A percentile compares a stretch with the other conserved stretches of the same genome.
phyloP scores from a whole-genome alignment of 2,329 filamentous ascomycete genomes.

The Aspergillus terreus region DNA sequence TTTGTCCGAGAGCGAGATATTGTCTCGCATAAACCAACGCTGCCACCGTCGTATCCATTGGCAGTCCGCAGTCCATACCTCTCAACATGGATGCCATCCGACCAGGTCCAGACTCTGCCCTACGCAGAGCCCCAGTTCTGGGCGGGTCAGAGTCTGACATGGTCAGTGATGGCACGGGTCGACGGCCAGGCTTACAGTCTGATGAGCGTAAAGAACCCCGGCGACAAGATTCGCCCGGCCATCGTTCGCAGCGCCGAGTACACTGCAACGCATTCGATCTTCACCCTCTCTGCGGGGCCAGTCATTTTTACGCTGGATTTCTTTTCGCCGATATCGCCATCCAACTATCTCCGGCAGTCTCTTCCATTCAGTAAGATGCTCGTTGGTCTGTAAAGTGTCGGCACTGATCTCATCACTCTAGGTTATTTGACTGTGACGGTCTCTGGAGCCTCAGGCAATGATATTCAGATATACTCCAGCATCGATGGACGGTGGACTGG shows the following conservation, averaged over 20 bases:
- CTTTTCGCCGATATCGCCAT: constrained; percentile 43
- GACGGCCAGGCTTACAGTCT: constrained; percentile 40
- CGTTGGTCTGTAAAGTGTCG: neutral
- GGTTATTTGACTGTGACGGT: constrained; percentile 41
- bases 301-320: constrained; percentile 40
- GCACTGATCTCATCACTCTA: constrained; percentile 11
- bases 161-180: constrained; percentile 42
- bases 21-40: constrained; percentile 23
- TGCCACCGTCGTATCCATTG: constrained; percentile 43
- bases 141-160: constrained; percentile 39
- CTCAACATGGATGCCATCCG: constrained; percentile 43
- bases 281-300: constrained; percentile 35
- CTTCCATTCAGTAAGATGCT: constrained; percentile 37
- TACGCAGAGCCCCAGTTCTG: constrained; percentile 42
- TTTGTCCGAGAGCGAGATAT: constrained; percentile 6
- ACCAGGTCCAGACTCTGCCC: constrained; percentile 34
- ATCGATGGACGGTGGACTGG: constrained; percentile 46
- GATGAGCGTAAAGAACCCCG: constrained; percentile 34
- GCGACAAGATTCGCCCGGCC: constrained; percentile 27
- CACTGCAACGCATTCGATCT: constrained; percentile 41
- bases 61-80: constrained; percentile 44
- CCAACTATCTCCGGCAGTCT: constrained; percentile 41
- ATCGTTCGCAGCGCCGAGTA: constrained; percentile 34
- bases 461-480: constrained; percentile 41
- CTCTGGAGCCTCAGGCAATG: constrained; percentile 17